phyloP scores from a whole-genome alignment of 768 basidiomycete genomes.

The Mycena vulgaris region DNA sequence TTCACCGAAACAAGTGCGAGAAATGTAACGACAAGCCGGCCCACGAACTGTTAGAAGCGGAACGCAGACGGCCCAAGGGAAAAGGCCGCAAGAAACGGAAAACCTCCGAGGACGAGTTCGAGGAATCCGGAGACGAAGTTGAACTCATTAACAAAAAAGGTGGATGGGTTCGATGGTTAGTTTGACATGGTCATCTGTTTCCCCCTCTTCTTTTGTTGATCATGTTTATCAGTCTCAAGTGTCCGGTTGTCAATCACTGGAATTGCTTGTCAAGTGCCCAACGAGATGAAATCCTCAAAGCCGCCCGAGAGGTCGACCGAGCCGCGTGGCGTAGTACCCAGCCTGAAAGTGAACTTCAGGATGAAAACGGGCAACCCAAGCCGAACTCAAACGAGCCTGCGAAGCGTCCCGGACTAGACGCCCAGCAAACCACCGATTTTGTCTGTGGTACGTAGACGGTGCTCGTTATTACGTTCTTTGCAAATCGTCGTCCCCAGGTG shows the following conservation, averaged over 20 bases:
- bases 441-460: conserved; percentile 67
- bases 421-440: conserved; percentile 81
- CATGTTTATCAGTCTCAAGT: conserved; percentile 71
- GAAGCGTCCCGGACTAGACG: conserved; percentile 63
- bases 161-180: conserved; percentile 90
- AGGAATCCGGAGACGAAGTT: conserved; percentile 68
- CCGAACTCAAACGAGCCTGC: conserved; percentile 50
- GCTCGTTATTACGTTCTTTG: neutral
- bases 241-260: conserved; percentile 86
- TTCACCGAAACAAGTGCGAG: conserved; percentile 78
- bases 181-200: conserved; percentile 15
- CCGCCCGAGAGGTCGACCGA: conserved; percentile 69
- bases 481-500: conserved; percentile 46
- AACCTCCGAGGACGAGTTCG: conserved; percentile 64
- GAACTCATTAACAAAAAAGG: conserved; percentile 68
- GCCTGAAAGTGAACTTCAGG: conserved; percentile 41
- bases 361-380: conserved; percentile 40
- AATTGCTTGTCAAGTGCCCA: conserved; percentile 76
- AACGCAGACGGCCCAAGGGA: conserved; percentile 55
- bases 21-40: conserved; percentile 77
- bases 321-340: conserved; percentile 53
- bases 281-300: conserved; percentile 81
- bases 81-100: conserved; percentile 58
- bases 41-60: conserved; percentile 63
- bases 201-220: conserved; percentile 32